Conservation (phyloP, 441 rosid species). For the Mallotus japonicus region DNA sequence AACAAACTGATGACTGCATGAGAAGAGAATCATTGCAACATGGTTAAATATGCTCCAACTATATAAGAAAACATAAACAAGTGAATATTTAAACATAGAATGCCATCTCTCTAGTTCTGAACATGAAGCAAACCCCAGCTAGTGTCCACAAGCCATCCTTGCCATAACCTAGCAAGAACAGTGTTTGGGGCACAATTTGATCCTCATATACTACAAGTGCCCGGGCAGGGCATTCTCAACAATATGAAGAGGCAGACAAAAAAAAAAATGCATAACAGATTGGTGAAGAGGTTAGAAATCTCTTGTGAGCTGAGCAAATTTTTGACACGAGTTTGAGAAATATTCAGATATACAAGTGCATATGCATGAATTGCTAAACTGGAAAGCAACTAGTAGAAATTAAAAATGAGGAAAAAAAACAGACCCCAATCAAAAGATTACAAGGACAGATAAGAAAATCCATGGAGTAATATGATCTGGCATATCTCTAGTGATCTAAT, state of each 20-base stretch:
- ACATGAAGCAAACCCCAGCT: not conserved
- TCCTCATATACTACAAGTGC: not conserved
- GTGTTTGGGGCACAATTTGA: too few relatives aligned
- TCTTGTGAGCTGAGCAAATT: not conserved
- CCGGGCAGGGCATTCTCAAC: not conserved
- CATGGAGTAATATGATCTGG: not conserved
- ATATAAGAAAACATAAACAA: not conserved
- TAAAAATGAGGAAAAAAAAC: not conserved
- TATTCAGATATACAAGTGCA: not conserved
- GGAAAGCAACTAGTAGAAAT: not conserved
- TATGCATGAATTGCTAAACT: not conserved
- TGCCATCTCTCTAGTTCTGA: not conserved
- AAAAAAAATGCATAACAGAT: not conserved
- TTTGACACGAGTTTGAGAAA: not conserved
- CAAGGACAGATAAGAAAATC: not conserved
- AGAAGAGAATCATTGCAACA: not conserved
- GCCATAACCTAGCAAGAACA: not conserved
- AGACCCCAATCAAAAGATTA: too few relatives aligned
- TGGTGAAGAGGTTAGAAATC: not conserved
- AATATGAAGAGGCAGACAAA: not conserved
- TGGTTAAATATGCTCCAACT: not conserved
- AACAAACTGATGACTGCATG: slow-evolving; percentile 74
- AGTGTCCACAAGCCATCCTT: not conserved
- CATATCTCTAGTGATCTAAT: too few relatives aligned
- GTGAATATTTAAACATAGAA: not conserved